Base-by-base conservation (phyloP, 768 basidiomycete genomes). In the Boletus fagicola region DNA sequence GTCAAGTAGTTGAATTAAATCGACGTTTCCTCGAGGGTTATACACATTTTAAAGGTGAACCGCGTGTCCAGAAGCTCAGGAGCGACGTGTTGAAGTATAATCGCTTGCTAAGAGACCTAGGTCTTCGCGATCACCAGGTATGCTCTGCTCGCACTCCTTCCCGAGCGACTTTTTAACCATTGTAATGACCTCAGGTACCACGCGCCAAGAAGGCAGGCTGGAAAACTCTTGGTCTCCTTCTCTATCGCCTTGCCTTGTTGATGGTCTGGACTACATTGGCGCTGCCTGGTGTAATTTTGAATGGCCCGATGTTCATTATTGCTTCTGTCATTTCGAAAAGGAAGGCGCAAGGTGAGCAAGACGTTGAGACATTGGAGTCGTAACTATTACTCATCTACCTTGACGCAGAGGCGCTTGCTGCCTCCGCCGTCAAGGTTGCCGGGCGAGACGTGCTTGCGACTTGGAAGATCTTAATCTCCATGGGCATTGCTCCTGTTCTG, bases 371-470 rank as follows among this genome's bases (percentile, higher is more conserved):
- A 10, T 42, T 50, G 22, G 46, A 42, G 45, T 48, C 16, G 24
- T 49, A 26, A 44, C 54, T 54, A 22, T 44, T 30, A 18, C 42
- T 44, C 33, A 39, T 40, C 31, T 20, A 7, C 22, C 36, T 51
- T 8, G 18, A 35, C 16, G 12, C 72, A 97, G 95, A 94, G 82
- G 96, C 96, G 7, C 86, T 98, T 57, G 96, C 96, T 31, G 94
- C 90, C 3, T 98, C 95, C 9, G 85, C 84, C 5, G 96, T 98
- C 69, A 98, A 98, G 75, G 85, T 98, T 51, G 92, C 92, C 20
- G 96, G 87, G n/a, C 83, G 92, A 40, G 96, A 98, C 65, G 96
- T 98, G n/a, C 78, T 98, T 18, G 94, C 93, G 0, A 94, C 94
- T 5, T 98, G 96, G 96, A 98, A 98, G 72, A 86, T 98, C 35